phyloP scores from a whole-genome alignment of 768 basidiomycete genomes.

The Suillus variegatus region DNA sequence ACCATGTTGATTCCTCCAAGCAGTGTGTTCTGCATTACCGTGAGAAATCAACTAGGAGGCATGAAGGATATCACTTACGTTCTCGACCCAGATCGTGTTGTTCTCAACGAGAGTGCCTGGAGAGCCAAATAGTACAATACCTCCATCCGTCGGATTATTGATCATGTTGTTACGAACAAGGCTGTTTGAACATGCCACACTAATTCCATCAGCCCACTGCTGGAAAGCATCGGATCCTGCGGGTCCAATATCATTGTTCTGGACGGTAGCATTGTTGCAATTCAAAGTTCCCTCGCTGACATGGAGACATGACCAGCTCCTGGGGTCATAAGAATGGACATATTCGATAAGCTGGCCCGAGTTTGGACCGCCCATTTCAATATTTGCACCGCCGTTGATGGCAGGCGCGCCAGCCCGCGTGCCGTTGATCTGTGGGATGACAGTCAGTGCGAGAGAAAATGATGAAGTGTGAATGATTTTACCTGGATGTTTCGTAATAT shows the following conservation, averaged over 20 bases:
- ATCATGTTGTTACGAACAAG: slow-evolving; percentile 69
- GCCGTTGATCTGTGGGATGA: slow-evolving; percentile 63
- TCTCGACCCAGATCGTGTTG: slow-evolving; percentile 74
- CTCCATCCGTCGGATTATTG: slow-evolving; percentile 75
- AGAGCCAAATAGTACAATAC: slow-evolving; percentile 76
- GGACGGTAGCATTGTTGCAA: slow-evolving; percentile 65
- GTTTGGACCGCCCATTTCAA: slow-evolving; percentile 83
- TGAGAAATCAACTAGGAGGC: not conserved
- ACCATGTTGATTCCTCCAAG: slow-evolving; percentile 82
- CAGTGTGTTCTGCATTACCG: slow-evolving; percentile 52
- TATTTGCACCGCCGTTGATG: slow-evolving; percentile 68
- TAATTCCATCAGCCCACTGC: slow-evolving; percentile 85
- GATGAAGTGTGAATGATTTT: slow-evolving; percentile 5
- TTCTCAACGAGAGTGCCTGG: slow-evolving; percentile 74
- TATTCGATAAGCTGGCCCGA: slow-evolving; percentile 73
- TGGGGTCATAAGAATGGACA: slow-evolving; percentile 74
- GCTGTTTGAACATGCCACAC: slow-evolving; percentile 64
- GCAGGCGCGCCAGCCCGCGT: slow-evolving; percentile 57
- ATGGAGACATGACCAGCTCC: slow-evolving; percentile 85
- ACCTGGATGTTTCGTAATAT: slow-evolving; percentile 76
- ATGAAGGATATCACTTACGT: slow-evolving; percentile 41
- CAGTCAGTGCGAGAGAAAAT: slow-evolving; percentile 3
- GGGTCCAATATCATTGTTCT: slow-evolving; percentile 85
- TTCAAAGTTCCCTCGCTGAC: slow-evolving; percentile 64
- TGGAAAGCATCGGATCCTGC: slow-evolving; percentile 65